Base-by-base conservation (phyloP, 805 yeast genomes). In the Candida gorgasii region DNA sequence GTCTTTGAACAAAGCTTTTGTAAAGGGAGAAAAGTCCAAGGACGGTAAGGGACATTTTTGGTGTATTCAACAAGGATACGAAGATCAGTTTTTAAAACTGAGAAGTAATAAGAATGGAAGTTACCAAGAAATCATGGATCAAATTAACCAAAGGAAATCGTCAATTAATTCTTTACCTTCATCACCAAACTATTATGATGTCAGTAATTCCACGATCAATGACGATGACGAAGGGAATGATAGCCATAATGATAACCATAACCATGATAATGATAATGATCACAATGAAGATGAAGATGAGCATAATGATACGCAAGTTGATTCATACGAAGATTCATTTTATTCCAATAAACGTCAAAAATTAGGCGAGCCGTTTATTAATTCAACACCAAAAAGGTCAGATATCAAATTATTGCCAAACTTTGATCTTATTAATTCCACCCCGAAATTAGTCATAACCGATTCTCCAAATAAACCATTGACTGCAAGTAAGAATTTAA, bases 11-110 rank as follows among this genome's bases (percentile, higher is more conserved):
- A 93, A 93, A 59, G 96, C 97, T 0, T 92, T 92, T 59, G 75
- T 85, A 37, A 92, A 92, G 65, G 84, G 93, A 16, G 96, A 87
- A 51, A 85, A 90, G 61, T 90, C 97, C 9, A 84, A 86, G 52
- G 95, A 86, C 65, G 89, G 92, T 6, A 86, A 86, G 60, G 93
- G 93, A 23, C 96, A 90, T 66, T 92, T 84, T 62, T 92, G 99
- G 99, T 80, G 84, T 53, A 86, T 92, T 39, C 86, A 83, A 47
- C 70, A 78, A n/a, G 96, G 95, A 4, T 79, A 73, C 56, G 97
- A 90, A 61, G 78, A 79, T 52, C 86, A 83, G 59, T 92, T 92
- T 54, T 73, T 86, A 54, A 84, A 80, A 55, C 81, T 77, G 3
- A 78, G 80, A 54, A 67, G 73, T 43, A 70, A 69, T 36, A 79